phyloP scores from a whole-genome alignment of 1,284 basidiomycete species.

The Ganoderma sinense region DNA sequence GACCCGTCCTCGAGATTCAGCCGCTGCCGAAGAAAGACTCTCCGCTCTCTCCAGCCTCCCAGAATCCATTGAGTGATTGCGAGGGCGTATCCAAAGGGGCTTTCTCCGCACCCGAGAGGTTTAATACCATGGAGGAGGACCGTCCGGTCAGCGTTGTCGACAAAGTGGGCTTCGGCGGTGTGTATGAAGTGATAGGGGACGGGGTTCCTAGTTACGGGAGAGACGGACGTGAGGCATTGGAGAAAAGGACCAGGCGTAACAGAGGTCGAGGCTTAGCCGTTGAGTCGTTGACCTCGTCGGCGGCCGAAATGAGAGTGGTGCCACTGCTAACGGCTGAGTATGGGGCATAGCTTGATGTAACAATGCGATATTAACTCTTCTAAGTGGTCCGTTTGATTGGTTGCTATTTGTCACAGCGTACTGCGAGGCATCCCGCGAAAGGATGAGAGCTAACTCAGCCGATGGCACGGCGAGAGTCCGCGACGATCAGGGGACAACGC shows the following conservation, averaged over 20 bases:
- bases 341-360: neutral
- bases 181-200: slow-evolving; percentile 66
- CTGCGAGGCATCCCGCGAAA: too few species aligned
- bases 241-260: neutral
- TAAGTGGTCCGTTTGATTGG: neutral
- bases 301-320: neutral
- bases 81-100: slow-evolving; percentile 79
- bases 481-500: slow-evolving; percentile 32
- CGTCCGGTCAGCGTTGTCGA: slow-evolving; percentile 85
- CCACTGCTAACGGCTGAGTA: slow-evolving; percentile 4
- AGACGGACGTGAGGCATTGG: slow-evolving; percentile 64
- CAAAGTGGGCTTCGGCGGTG: slow-evolving; percentile 78
- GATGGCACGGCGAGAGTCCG: neutral
- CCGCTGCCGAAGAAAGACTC: slow-evolving; percentile 81
- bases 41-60: slow-evolving; percentile 85
- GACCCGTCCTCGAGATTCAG: slow-evolving; percentile 86
- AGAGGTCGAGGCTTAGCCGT: neutral
- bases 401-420: too few species aligned
- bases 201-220: slow-evolving; percentile 73
- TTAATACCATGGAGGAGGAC: slow-evolving; percentile 91
- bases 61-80: slow-evolving; percentile 80
- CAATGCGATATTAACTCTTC: too few species aligned
- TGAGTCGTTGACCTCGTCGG: too few species aligned
- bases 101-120: slow-evolving; percentile 91
- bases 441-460: neutral